Evolutionary conservation across 2,329 filamentous ascomycete genomes (phyloP).

Genomic region (Didymella arachidicola): DNA sequence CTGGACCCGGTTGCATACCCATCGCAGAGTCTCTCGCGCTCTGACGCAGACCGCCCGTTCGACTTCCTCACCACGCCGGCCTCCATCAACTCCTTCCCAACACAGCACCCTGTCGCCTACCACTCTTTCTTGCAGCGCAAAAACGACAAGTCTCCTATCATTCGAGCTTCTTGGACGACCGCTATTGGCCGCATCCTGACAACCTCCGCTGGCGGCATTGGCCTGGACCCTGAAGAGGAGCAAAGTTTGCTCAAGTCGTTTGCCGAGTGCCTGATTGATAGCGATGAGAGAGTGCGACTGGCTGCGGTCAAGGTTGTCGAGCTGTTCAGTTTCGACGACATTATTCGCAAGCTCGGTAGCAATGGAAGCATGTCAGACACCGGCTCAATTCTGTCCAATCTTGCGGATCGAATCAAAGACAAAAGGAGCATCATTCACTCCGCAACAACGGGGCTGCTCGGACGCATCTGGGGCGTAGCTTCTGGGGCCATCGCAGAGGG

Average conservation of each 20-base stretch:
- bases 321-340: conserved; percentile 78
- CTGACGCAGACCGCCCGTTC: conserved; percentile 48
- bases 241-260: conserved; percentile 75
- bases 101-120: conserved; percentile 80
- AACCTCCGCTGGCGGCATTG: conserved; percentile 91
- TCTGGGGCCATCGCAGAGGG: conserved; percentile 84
- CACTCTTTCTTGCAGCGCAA: conserved; percentile 83
- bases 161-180: conserved; percentile 86
- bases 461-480: conserved; percentile 92
- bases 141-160: conserved; percentile 83
- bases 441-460: conserved; percentile 84
- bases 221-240: conserved; percentile 84
- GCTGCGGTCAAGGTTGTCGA: conserved; percentile 87
- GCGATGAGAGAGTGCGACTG: conserved; percentile 88
- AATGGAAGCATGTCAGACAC: conserved; percentile 77
- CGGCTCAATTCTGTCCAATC: conserved; percentile 78
- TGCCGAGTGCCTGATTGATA: conserved; percentile 82
- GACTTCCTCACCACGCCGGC: conserved; percentile 80
- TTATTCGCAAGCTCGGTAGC: conserved; percentile 81
- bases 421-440: conserved; percentile 80
- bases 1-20: conserved; percentile 88
- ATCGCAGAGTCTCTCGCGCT: conserved; percentile 65
- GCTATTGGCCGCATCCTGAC: conserved; percentile 84
- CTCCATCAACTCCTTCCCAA: conserved; percentile 87
- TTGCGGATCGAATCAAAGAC: conserved; percentile 90